Evolutionary conservation across 1,139 yeast genomes (phyloP), one percentile per base, ranked within the genome.

Genomic region (Nadsonia starkeyi-henricii): DNA sequence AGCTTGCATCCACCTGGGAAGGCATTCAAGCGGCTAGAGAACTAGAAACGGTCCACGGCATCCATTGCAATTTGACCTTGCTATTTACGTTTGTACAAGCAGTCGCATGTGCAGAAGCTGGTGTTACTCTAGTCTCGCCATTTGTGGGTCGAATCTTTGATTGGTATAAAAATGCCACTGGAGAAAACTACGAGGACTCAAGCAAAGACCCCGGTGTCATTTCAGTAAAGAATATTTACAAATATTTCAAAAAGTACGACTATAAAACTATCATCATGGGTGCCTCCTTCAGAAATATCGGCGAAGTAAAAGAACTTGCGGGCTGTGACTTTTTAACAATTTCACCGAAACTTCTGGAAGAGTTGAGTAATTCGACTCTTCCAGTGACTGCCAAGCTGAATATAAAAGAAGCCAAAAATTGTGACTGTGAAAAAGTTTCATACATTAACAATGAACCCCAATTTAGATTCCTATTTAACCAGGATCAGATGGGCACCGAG

Each of bases 211-310:
- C 98, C 57, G 98, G 98, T 82, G 97, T 91, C 56, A 54, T 74
- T 52, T 86, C 96, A 47, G 98, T 91, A 61, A 82, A 80, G 69
- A 66, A 66, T 53, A 91, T 91, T 69, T 91, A 68, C 85, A 85
- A 89, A 83, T 91, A 91, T 81, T 91, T 91, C 85, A 91, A 91
- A 81, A 91, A 91, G 75, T 86, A 69, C 71, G 93, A 82, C 60
- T 91, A 91, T 80, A 76, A 89, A 63, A 91, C 98, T 70, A 89
- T 91, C 68, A 97, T 91, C 64, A 91, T 91, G 98, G 98, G 98
- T 71, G 98, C 98, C 55, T 89, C 97, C 52, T 91, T 91, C 88
- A 88, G 98, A 81, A 91, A 89, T 77, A 72, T 75, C 57, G 96
- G 91, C 59, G 98, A 91, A 74, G 88, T 91, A 72, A 83, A 81